Evolutionary conservation across 108 stramenopile genomes (phyloP), one percentile per base, ranked within the genome.

Genomic region (Pseudonitzschia pungens): DNA sequence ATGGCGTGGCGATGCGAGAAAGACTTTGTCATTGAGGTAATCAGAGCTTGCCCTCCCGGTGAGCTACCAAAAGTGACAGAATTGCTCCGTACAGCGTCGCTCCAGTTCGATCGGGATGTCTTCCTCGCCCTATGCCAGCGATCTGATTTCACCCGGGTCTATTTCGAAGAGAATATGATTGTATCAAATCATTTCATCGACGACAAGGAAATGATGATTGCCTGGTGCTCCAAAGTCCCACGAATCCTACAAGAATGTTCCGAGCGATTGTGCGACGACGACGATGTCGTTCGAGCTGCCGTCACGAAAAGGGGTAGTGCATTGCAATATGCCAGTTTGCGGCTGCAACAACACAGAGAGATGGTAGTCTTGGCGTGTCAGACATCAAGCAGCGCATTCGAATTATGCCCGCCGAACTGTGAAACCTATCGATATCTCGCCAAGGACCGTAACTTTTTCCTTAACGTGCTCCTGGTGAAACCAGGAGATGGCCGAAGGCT

Each of bases 141-240:
- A 5, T 27, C 53, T 20, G 79, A 80, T 31, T 27, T 36, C 36
- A 6, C 36, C 36, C 36, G 36, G 36, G 36, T 81, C 16, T 81
- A 72, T 54, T 18, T 60, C 21, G 67, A 72, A 14, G 70, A 75
- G 10, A 55, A 72, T 24, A 41, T 81, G 57, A 71, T 71, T 26
- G 79, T 80, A 22, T 75, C 80, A 0, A 71, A 51, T 54, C 76
- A 59, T 31, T 56, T 71, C 22, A 68, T 45, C 15, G 8, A 51
- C 0, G 80, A 81, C 42, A 71, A 76, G 40, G 67, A 81, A 54
- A 59, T 81, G 45, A 76, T 81, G 75, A 44, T 81, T 65, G 80
- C 70, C 6, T 81, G 69, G 68, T 81, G 80, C 44, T 40, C 31
- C 29, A 68, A 69, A 57, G 76, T 81, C 36, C 80, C 80, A 20